Conservation (phyloP, 371 early-diverging fungal species). For the Actinomortierella ambigua region DNA sequence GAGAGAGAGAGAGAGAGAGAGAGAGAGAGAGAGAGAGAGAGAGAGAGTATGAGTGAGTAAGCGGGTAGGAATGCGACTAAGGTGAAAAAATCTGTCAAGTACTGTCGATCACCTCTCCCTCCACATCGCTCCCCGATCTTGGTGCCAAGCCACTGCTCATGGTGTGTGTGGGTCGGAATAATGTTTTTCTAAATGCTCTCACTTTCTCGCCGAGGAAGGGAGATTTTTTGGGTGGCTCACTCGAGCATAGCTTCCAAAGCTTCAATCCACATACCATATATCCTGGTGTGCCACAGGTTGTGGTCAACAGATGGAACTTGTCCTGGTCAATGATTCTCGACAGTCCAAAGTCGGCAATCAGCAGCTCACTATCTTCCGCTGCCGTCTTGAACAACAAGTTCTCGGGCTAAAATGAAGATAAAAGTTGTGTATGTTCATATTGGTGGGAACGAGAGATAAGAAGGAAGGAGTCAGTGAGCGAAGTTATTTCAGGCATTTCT, state of each 20-base stretch:
- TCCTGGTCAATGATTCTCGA: conserved; percentile 82
- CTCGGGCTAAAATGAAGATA: conserved; percentile 85
- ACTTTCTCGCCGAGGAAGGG: not conserved
- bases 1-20: too few species aligned
- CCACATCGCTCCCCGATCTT: too few species aligned
- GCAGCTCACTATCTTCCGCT: conserved; percentile 71
- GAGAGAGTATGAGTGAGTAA: too few species aligned
- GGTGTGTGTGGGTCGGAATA: too few species aligned
- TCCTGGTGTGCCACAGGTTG: conserved; percentile 87
- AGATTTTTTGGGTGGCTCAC: not conserved
- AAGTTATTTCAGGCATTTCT: conserved; percentile 1
- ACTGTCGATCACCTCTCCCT: too few species aligned
- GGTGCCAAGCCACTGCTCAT: too few species aligned
- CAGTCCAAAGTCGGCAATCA: conserved; percentile 93
- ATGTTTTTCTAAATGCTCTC: too few species aligned
- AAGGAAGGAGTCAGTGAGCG: not conserved
- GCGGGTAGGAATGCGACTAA: too few species aligned
- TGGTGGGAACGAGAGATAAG: not conserved
- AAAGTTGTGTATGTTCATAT: not conserved
- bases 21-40: too few species aligned
- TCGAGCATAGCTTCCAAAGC: not conserved
- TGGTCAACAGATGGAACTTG: conserved; percentile 75
- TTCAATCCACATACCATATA: conserved; percentile 68
- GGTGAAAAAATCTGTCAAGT: too few species aligned
- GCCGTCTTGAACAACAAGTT: conserved; percentile 83